phyloP scores from a whole-genome alignment of 2,329 filamentous ascomycete genomes.

The Juglanconis sp. region DNA sequence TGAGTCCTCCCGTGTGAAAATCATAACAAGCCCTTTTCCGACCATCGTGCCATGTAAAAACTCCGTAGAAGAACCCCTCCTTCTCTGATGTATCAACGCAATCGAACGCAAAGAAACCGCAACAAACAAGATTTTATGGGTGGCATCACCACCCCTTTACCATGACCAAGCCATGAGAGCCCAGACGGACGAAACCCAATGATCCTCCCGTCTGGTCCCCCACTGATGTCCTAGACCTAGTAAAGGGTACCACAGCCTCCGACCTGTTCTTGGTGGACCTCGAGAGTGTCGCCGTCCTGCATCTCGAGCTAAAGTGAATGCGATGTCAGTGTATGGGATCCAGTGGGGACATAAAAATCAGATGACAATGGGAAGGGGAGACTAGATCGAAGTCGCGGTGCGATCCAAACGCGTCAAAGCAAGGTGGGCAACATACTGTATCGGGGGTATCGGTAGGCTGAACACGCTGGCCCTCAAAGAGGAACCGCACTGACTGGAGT shows the following conservation, averaged over 20 bases:
- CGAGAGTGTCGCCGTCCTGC: constrained; percentile 90
- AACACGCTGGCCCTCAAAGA: constrained; percentile 94
- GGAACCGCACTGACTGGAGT: constrained; percentile 78
- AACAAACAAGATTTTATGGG: not conserved
- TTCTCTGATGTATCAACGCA: not conserved
- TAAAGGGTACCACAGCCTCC: constrained; percentile 55
- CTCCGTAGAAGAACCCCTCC: not conserved
- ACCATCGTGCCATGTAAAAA: not conserved
- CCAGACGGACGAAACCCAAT: not conserved
- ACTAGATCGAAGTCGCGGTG: not conserved
- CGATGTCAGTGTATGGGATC: constrained; percentile 20
- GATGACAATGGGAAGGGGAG: not conserved
- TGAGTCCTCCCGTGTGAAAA: not conserved
- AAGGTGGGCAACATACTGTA: constrained; percentile 59
- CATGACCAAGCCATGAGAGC: not conserved
- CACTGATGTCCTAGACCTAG: not conserved
- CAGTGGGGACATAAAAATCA: not conserved
- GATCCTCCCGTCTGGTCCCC: not conserved
- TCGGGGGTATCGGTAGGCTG: constrained; percentile 88
- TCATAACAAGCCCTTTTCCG: not conserved
- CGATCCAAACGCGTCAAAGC: constrained; percentile 1
- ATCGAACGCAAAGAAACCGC: constrained; percentile 1
- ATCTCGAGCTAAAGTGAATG: constrained; percentile 73
- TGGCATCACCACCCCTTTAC: not conserved
- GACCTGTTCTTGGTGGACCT: constrained; percentile 98